phyloP scores from a whole-genome alignment of 2,329 filamentous ascomycete genomes.

The Geosmithia flava region DNA sequence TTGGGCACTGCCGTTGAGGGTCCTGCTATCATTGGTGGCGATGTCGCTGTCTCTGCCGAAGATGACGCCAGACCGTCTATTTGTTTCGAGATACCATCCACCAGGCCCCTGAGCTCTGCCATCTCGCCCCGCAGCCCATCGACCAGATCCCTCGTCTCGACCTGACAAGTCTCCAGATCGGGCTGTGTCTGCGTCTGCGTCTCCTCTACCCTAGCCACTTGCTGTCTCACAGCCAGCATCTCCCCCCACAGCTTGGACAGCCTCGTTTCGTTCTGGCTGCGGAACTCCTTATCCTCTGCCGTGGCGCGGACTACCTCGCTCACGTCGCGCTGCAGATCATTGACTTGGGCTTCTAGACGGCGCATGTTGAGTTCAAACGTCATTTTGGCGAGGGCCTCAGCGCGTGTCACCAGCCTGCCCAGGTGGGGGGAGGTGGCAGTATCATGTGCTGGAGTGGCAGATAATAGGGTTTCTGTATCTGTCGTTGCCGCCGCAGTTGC shows the following conservation, averaged over 20 bases:
- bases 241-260: constrained; percentile 7
- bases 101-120: constrained; percentile 7
- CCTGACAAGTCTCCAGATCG: constrained; percentile 8
- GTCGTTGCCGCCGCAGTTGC: background rate
- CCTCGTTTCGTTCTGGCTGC: constrained; percentile 14
- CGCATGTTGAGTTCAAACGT: constrained; percentile 22
- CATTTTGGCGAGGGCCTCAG: constrained; percentile 21
- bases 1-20: background rate
- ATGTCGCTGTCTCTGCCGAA: background rate
- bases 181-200: constrained; percentile 4
- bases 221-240: constrained; percentile 12
- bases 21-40: background rate
- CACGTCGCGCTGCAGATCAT: background rate
- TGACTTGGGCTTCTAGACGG: constrained; percentile 6
- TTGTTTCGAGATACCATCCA: constrained; percentile 10
- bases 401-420: constrained; percentile 10
- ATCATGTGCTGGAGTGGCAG: no score
- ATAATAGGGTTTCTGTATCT: background rate
- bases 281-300: constrained; percentile 14
- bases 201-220: constrained; percentile 8
- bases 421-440: background rate
- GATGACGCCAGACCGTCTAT: constrained; percentile 9
- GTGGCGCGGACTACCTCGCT: background rate
- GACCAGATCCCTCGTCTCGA: constrained; percentile 7
- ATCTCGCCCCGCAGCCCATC: constrained; percentile 11